These are phyloP conservation scores for Ampelocalamus luodianensis DNA, from an alignment of 176 grass and related monocot species.

Conservation along the genomic window DNA sequence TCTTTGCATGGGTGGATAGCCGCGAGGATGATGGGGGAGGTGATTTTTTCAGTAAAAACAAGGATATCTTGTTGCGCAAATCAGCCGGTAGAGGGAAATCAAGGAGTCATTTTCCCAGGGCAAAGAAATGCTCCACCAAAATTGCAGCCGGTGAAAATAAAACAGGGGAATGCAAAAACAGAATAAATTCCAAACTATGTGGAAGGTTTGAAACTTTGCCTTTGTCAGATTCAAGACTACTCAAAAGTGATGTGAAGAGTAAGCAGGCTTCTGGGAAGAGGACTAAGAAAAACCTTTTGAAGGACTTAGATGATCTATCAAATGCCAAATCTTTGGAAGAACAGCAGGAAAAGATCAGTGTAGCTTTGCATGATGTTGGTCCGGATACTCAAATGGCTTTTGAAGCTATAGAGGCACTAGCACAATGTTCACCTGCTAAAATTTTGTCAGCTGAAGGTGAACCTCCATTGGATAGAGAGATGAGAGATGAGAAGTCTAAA, in stretches of 20 bases:
- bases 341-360: conserved; percentile 44
- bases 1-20: conserved; percentile 70
- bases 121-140: conserved; percentile 42
- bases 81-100: conserved; percentile 32
- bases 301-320: conserved; percentile 54
- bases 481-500: conserved; percentile 20
- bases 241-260: conserved; percentile 47
- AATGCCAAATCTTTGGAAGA: conserved; percentile 50
- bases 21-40: conserved; percentile 73
- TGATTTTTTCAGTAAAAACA: conserved; percentile 75
- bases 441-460: conserved; percentile 39
- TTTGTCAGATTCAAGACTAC: conserved; percentile 54
- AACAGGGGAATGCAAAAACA: conserved; percentile 4
- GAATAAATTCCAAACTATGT: conserved; percentile 13
- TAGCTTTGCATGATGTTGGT: conserved; percentile 54
- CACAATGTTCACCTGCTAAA: conserved; percentile 60
- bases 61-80: conserved; percentile 56
- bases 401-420: conserved; percentile 76
- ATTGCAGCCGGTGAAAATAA: conserved; percentile 8
- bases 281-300: conserved; percentile 67
- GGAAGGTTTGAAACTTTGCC: conserved; percentile 45
- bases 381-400: conserved; percentile 86
- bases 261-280: conserved; percentile 51
- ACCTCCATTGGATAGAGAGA: conserved; percentile 35
- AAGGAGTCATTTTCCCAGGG: conserved; percentile 35